Base-by-base conservation (phyloP, 495 filamentous ascomycete species). In the Trichocladium uniseriatum region DNA sequence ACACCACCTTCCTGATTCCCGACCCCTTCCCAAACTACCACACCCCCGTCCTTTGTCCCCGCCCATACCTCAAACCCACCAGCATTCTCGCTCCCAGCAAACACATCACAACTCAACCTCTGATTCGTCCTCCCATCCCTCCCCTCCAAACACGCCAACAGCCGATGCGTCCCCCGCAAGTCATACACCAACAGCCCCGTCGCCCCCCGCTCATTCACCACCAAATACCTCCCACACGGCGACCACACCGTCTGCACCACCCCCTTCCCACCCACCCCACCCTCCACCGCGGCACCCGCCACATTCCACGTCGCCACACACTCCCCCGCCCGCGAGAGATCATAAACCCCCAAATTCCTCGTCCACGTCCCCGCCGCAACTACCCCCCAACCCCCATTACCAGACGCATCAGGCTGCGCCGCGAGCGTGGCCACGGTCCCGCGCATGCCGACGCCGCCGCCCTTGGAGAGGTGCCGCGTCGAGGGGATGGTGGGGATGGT, bases 301-400 rank as follows among this genome's bases (percentile, higher is more conserved):
- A 79, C 55, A 13, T 67, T 66, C 69, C 88, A 95, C 2, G 80
- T 80, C 0, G 84, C 81, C 13, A 89, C 71, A 38, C 77, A 75
- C 10, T 80, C 76, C 0, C 83, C 88, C 3, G 73, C 64, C 1
- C 85, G 80, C 41, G 79, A 73, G 2, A 77, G 66, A 52, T 81
- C 87, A 60, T 94, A 95, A 3, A 96, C 66, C 0, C 83, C 88
- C 31, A 96, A 58, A 53, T 80, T 75, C 13, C 91, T 66, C 6
- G 81, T 84, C 63, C 86, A 86, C 1, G 89, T 95, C 1, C 89
- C 92, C 0, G 87, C 89, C 2, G 87, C 90, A 3, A 96, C 66
- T 2, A 94, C 69, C 10, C 70, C 49, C 49, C 43, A 34, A 5
- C 49, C 41, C 2, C 31, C 27, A 27, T 27, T 3, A 60, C 48